Conservation (phyloP, 148 eudicot species). For the Fagopyrum tataricum region DNA sequence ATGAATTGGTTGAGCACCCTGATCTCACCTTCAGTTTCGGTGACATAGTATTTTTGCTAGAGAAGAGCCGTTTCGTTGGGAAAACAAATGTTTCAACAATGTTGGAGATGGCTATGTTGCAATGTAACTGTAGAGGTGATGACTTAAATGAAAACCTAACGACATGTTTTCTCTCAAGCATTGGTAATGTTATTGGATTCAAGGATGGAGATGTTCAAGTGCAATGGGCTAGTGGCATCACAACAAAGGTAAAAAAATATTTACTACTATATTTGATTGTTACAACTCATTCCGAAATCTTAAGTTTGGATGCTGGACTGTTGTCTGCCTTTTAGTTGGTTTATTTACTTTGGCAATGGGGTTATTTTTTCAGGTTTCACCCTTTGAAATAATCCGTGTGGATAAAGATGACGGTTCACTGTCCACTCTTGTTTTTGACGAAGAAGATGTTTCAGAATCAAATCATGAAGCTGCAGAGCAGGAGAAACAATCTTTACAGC, state of each 20-base stretch:
- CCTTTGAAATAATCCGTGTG: slow-evolving; percentile 51
- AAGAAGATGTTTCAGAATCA: slow-evolving; percentile 31
- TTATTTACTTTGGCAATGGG: background rate
- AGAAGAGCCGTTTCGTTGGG: slow-evolving; percentile 25
- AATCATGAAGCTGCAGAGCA: slow-evolving; percentile 31
- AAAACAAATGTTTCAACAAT: slow-evolving; percentile 11
- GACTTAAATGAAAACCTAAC: slow-evolving; percentile 21
- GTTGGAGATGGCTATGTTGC: slow-evolving; percentile 14
- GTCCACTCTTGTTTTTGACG: slow-evolving; percentile 26
- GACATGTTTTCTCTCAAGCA: slow-evolving; percentile 36
- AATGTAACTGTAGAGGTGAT: slow-evolving; percentile 1
- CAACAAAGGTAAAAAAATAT: slow-evolving; percentile 42
- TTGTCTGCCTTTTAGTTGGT: background rate
- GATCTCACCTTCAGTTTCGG: slow-evolving; percentile 56
- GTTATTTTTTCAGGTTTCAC: slow-evolving; percentile 47
- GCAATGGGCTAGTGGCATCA: slow-evolving; percentile 77
- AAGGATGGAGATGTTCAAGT: slow-evolving; percentile 54
- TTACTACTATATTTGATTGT: background rate
- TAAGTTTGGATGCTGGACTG: background rate
- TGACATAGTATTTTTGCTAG: slow-evolving; percentile 51
- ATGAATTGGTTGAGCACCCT: slow-evolving; percentile 86
- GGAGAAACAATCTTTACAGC: slow-evolving; percentile 18
- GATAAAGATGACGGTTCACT: slow-evolving; percentile 57
- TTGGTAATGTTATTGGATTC: slow-evolving; percentile 65
- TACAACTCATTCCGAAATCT: background rate